Conservation (phyloP, 2,329 filamentous ascomycete genomes). For the Pestalotiopsis sp. region DNA sequence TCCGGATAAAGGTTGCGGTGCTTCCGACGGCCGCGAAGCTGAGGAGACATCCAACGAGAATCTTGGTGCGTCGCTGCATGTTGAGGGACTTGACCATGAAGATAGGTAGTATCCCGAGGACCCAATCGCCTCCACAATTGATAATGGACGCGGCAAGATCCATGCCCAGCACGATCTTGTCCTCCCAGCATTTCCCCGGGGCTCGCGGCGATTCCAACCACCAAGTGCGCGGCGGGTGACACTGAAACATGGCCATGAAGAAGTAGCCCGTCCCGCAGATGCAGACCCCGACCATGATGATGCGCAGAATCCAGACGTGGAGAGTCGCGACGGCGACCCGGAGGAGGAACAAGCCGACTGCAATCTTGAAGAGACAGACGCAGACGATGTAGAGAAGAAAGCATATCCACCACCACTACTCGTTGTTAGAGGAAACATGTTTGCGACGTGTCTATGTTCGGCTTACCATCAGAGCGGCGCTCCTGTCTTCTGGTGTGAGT, state of each 20-base stretch:
- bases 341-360: constrained; percentile 11
- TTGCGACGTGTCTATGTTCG: neutral
- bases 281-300: constrained; percentile 1
- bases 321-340: constrained; percentile 4
- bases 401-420: constrained; percentile 13
- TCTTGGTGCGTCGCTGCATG: constrained; percentile 8
- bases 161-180: constrained; percentile 1
- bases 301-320: constrained; percentile 1
- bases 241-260: constrained; percentile 9
- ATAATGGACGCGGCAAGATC: constrained; percentile 1
- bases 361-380: constrained; percentile 11
- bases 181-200: constrained; percentile 11
- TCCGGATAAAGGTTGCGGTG: constrained; percentile 2
- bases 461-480: constrained; percentile 6
- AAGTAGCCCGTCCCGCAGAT: constrained; percentile 5
- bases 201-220: constrained; percentile 11
- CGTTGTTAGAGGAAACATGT: neutral
- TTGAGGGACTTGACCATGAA: constrained; percentile 12
- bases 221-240: constrained; percentile 8
- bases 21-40: constrained; percentile 13
- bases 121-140: constrained; percentile 10
- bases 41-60: constrained; percentile 9
- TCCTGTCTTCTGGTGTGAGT: neutral
- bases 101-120: constrained; percentile 9
- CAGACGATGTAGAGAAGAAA: constrained; percentile 7